Conservation (phyloP, 495 filamentous ascomycete genomes). For the Letharia lupina region DNA sequence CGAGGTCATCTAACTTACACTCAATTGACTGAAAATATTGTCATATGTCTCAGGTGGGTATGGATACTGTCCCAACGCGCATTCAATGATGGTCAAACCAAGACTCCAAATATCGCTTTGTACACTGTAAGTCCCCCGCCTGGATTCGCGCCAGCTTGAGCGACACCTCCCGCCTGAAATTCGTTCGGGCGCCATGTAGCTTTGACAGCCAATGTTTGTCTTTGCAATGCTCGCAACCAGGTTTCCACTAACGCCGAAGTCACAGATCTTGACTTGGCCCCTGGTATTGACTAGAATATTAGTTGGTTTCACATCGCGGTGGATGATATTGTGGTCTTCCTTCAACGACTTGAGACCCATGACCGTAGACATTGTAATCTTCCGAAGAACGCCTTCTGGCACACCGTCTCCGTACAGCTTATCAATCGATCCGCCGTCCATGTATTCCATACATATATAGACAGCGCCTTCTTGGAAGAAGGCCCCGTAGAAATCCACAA, state of each 20-base stretch:
- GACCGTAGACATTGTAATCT: slow-evolving; percentile 83
- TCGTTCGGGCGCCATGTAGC: slow-evolving; percentile 97
- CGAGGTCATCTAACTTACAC: slow-evolving; percentile 53
- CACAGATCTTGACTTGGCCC: slow-evolving; percentile 95
- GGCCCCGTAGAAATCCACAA: slow-evolving; percentile 97
- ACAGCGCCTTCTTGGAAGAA: slow-evolving; percentile 99
- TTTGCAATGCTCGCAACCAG: slow-evolving; percentile 95
- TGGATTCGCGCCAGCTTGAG: slow-evolving; percentile 60
- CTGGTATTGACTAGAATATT: slow-evolving; percentile 88
- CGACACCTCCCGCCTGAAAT: slow-evolving; percentile 80
- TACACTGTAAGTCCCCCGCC: slow-evolving; percentile 84
- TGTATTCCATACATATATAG: slow-evolving; percentile 98
- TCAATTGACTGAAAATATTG: slow-evolving; percentile 96
- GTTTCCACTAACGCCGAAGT: slow-evolving; percentile 97
- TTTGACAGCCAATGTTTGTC: slow-evolving; percentile 98
- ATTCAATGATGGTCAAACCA: slow-evolving; percentile 92
- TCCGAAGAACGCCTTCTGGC: slow-evolving; percentile 79
- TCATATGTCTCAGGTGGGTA: slow-evolving; percentile 98
- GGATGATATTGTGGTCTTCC: slow-evolving; percentile 99
- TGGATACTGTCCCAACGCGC: slow-evolving; percentile 88
- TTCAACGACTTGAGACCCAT: slow-evolving; percentile 90
- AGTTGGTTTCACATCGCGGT: slow-evolving; percentile 96
- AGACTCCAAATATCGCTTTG: slow-evolving; percentile 98
- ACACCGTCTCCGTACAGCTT: slow-evolving; percentile 92
- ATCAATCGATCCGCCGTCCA: slow-evolving; percentile 99